Base-by-base conservation (phyloP, 2,329 filamentous ascomycete species). In the Claviceps maximensis region DNA sequence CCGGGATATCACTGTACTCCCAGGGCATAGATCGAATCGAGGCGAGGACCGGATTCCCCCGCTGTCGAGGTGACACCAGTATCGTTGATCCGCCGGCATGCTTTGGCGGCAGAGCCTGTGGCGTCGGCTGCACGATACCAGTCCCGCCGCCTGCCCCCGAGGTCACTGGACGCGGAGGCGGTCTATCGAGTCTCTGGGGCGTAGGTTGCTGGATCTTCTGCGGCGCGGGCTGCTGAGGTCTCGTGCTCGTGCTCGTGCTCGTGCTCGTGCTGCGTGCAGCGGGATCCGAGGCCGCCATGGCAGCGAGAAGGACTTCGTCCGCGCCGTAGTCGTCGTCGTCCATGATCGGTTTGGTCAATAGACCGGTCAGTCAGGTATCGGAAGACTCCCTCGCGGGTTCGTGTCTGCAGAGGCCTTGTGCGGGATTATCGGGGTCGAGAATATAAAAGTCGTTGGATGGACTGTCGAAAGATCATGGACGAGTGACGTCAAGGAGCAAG, bases 1-100 rank as follows among this genome's bases (percentile, higher is more conserved):
- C 88, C 1, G 86, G 84, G n/a, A 95, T 95, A 63, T 97, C 91
- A 56, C 88, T 90, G 68, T 95, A 97, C 69, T 98, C 93, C 93
- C 93, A 98, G 0, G 89, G 80, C 54, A 94, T 76, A 1, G 86
- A 83, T 55, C 85, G 84, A 61, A 98, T 80, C 67, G 84, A 82
- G 52, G 87, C 86, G 31, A 98, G 73, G 49, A 97, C 86, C 0
- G 93, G 93, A 62, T 98, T 98, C 56, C 91, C 93, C 69, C 95
- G 94, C 68, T 98, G 90, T 42, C 90, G 83, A 17, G 88, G 85
- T 38, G 90, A 96, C 31, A 97, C 90, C 21, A 95, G 77, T 58
- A 97, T 95, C 5, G 86, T 82, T 17, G 87, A 89, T 4, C 86
- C 84, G 3, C 86, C 84, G 1, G 80, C 69, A 8, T 73, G 73